Base-by-base conservation (phyloP, 2,329 filamentous ascomycete species). In the Tolypocladium inflatum region DNA sequence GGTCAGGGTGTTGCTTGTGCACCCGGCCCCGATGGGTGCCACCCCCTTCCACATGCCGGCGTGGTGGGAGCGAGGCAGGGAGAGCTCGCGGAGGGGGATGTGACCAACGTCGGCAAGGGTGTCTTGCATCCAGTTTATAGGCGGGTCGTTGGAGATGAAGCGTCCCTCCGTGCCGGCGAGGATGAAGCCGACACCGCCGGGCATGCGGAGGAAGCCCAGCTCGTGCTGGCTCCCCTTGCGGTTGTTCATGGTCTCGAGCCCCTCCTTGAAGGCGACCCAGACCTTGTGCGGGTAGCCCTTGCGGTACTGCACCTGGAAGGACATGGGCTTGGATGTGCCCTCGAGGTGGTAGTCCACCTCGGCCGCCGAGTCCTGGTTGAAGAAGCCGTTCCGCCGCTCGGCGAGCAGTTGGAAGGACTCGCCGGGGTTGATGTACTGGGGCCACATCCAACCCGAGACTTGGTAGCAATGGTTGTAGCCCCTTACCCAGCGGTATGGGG, bases 1-100 rank as follows among this genome's bases (percentile, higher is more conserved):
- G 3, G 65, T 67, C 42, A 66, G 57, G 0, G 69, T 66, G 60
- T 67, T 68, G n/a, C 15, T 10, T 2, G 33, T 3, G 21, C 5
- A 19, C 2, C 57, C 66, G 4, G 62, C 9, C 35, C 58, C 62
- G n/a, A 64, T 13, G 1, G 13, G 1, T 9, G 39, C 9, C 2
- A 37, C 15, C 21, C n/a, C 48, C 41, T 60, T 60, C 56, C 61
- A 68, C 64, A 70, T 60, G 55, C 69, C 71, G 0, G 65, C 55
- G 59, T 72, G 67, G 58, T 73, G 70, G 2, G 70, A 68, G 0
- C 69, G 65, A 1, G 69, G 68, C 33, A 73, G 61, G 21, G 65
- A 48, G 30, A 73, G 63, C 37, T 71, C 64, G 8, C 68, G 63
- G 2, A 73, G 66, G 2, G 65, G 60, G 10, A 65, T 37, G 13